A percentile compares a stretch with the other conserved stretches of the same genome.
Evolutionary conservation across 2,329 filamentous ascomycete genomes (phyloP).

Genomic region (Venturiaceae sp.): DNA sequence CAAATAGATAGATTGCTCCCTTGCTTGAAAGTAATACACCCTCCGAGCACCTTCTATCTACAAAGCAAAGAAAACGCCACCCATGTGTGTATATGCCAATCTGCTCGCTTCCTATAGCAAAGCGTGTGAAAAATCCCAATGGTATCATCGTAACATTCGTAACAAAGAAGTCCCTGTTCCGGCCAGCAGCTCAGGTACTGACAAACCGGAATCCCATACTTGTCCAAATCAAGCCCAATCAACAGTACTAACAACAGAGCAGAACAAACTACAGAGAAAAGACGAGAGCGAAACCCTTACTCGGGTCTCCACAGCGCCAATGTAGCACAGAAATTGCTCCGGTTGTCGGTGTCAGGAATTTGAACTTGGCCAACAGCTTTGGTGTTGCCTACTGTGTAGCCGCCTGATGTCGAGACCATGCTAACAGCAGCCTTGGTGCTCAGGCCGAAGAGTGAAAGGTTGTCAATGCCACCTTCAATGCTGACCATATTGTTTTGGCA

Average conservation of each 20-base stretch:
- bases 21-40: not conserved
- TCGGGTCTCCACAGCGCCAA: slow-evolving; percentile 20
- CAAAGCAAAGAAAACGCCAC: not conserved
- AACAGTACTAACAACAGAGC: not conserved
- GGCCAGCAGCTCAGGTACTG: no score
- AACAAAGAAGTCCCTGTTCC: no score
- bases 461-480: slow-evolving; percentile 28
- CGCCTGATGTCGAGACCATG: slow-evolving; percentile 30
- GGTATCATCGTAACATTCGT: slow-evolving; percentile 1
- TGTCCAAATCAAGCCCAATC: no score
- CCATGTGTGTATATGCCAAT: not conserved
- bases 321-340: slow-evolving; percentile 39
- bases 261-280: not conserved
- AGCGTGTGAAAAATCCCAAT: not conserved
- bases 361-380: slow-evolving; percentile 13
- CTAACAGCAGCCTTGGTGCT: slow-evolving; percentile 39
- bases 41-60: not conserved
- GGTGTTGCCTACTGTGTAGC: slow-evolving; percentile 4
- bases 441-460: slow-evolving; percentile 36
- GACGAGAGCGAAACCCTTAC: not conserved
- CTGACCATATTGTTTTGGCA: slow-evolving; percentile 43
- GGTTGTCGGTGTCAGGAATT: slow-evolving; percentile 33
- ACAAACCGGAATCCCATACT: no score
- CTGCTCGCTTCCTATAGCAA: not conserved
- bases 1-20: not conserved